Conservation (phyloP, 192 early-diverging fungal species). For the Chytriomyces sp. region DNA sequence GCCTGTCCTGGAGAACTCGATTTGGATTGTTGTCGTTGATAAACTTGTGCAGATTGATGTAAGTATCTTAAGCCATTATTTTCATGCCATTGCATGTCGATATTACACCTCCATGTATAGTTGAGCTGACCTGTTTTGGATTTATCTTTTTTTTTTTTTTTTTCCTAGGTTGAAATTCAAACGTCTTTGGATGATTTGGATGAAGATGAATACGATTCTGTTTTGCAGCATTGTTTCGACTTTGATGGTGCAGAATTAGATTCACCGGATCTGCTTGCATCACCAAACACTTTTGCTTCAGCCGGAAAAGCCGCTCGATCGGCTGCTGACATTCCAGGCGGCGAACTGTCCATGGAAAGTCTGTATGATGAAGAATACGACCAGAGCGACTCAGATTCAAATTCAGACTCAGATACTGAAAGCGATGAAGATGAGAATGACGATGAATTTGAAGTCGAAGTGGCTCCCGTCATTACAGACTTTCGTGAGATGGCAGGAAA, state of each 20-base stretch:
- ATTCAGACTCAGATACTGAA: slow-evolving; percentile 26
- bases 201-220: slow-evolving; percentile 55
- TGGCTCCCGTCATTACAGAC: slow-evolving; percentile 5
- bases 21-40: slow-evolving; percentile 78
- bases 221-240: slow-evolving; percentile 51
- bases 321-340: background rate
- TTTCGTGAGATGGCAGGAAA: slow-evolving; percentile 20
- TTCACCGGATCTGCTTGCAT: background rate
- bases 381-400: background rate
- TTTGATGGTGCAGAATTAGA: slow-evolving; percentile 54
- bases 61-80: too few relatives aligned
- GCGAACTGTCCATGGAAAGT: slow-evolving; percentile 18
- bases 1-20: slow-evolving; percentile 65
- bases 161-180: slow-evolving; percentile 89
- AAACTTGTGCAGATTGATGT: slow-evolving; percentile 88
- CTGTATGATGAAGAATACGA: slow-evolving; percentile 10
- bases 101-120: too few relatives aligned
- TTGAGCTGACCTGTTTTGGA: too few relatives aligned
- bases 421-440: slow-evolving; percentile 54
- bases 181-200: slow-evolving; percentile 84
- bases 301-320: slow-evolving; percentile 3
- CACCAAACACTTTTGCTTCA: slow-evolving; percentile 10
- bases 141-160: too few relatives aligned
- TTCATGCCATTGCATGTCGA: too few relatives aligned
- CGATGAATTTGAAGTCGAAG: slow-evolving; percentile 61